Conservation (phyloP, 2,329 filamentous ascomycete genomes). For the Fusarium brachygibbosum region DNA sequence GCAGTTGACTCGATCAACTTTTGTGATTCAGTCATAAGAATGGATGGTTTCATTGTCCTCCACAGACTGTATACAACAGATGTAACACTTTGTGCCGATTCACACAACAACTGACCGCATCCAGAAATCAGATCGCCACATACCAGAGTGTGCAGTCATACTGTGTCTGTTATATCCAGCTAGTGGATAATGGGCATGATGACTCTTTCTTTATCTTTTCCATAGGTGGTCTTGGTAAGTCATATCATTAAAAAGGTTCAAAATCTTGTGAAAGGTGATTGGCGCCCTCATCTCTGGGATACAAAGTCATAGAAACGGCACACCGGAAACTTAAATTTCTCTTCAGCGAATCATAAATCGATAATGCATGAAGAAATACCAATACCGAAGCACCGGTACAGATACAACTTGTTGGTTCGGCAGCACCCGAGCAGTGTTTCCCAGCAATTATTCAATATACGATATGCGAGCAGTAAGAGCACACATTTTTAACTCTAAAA, state of each 20-base stretch:
- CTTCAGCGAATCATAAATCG: background rate
- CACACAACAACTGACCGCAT: background rate
- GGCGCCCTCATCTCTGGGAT: background rate
- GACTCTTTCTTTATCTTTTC: background rate
- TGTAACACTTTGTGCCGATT: background rate
- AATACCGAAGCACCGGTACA: constrained; percentile 5
- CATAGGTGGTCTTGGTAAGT: background rate
- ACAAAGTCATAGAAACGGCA: background rate
- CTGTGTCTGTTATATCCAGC: background rate
- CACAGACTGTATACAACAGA: background rate
- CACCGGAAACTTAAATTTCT: background rate
- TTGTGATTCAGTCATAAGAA: background rate
- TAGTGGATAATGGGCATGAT: background rate
- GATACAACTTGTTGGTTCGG: constrained; percentile 1
- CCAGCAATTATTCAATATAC: background rate
- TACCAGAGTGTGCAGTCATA: background rate
- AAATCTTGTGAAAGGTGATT: background rate
- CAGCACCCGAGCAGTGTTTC: constrained; percentile 1
- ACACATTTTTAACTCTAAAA: background rate
- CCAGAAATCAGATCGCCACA: background rate
- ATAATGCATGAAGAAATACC: background rate
- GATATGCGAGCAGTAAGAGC: background rate
- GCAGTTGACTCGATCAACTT: background rate
- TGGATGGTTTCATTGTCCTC: background rate
- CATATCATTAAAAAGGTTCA: background rate